phyloP scores from a whole-genome alignment of 2,329 filamentous ascomycete genomes.

The Parastagonospora nodorum region DNA sequence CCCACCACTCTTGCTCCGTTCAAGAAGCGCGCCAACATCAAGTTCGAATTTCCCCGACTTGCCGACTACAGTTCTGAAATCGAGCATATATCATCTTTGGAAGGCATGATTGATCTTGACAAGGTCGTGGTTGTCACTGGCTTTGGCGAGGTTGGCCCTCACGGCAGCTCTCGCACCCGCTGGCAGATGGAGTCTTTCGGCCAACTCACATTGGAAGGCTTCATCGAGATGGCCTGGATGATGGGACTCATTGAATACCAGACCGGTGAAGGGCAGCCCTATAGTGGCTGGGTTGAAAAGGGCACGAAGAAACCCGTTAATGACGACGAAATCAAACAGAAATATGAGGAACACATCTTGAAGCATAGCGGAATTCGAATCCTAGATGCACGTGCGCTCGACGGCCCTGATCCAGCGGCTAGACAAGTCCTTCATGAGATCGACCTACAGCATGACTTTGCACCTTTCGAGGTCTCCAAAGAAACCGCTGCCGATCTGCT shows the following conservation, averaged over 20 bases:
- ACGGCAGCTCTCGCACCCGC: constrained; percentile 96
- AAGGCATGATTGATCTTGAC: constrained; percentile 98
- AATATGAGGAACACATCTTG: constrained; percentile 95
- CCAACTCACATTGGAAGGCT: constrained; percentile 95
- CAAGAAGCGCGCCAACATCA: constrained; percentile 97
- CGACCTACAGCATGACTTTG: constrained; percentile 93
- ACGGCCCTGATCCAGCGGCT: constrained; percentile 96
- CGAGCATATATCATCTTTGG: constrained; percentile 53
- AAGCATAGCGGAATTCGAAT: constrained; percentile 97
- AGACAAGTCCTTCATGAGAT: constrained; percentile 98
- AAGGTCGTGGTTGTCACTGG: constrained; percentile 99
- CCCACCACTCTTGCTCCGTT: constrained; percentile 65
- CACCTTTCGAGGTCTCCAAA: constrained; percentile 95
- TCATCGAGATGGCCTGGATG: constrained; percentile 99
- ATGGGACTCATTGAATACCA: constrained; percentile 99
- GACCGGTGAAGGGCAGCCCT: constrained; percentile 96
- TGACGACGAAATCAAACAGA: constrained; percentile 95
- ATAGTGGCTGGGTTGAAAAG: constrained; percentile 94
- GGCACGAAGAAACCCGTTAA: constrained; percentile 95
- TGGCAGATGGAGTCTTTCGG: constrained; percentile 99
- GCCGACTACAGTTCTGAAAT: constrained; percentile 60
- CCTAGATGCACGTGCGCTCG: constrained; percentile 95
- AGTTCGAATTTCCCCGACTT: constrained; percentile 89
- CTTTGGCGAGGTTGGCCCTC: constrained; percentile 93
- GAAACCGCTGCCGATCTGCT: constrained; percentile 97